phyloP scores from a whole-genome alignment of 139 green algal species.

The Chlamydomonas sp. region DNA sequence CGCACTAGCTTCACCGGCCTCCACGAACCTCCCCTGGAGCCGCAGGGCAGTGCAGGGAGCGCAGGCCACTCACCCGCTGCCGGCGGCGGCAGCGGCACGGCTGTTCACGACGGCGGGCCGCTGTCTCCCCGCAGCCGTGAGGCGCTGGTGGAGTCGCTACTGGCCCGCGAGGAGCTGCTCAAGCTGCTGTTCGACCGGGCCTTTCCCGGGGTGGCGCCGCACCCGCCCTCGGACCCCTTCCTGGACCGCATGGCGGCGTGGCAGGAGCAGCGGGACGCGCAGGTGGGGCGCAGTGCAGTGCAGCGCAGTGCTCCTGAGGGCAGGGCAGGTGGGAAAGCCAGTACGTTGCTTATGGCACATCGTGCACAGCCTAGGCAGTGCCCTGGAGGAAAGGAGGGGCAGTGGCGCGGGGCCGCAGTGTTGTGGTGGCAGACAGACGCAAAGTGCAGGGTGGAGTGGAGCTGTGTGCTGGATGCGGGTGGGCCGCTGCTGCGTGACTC shows the following conservation, averaged over 20 bases:
- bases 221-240: conserved; percentile 29
- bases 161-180: conserved; percentile 29
- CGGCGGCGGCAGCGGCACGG: background rate
- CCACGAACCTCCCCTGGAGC: background rate
- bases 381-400: background rate
- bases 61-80: too few relatives aligned
- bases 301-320: background rate
- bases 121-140: background rate
- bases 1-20: too few relatives aligned
- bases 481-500: too few relatives aligned
- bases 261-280: conserved; percentile 39
- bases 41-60: too few relatives aligned
- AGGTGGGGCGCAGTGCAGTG: conserved; percentile 16
- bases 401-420: background rate
- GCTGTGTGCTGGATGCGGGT: too few relatives aligned
- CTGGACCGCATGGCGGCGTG: conserved; percentile 34
- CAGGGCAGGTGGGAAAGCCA: background rate
- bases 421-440: too few relatives aligned
- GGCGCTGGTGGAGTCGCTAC: conserved; percentile 13
- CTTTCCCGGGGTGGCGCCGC: conserved; percentile 37
- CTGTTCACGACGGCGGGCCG: too few relatives aligned
- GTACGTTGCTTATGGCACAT: too few relatives aligned
- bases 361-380: background rate
- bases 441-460: too few relatives aligned
- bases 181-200: conserved; percentile 34